Evolutionary conservation across 2,329 filamentous ascomycete species (phyloP), one percentile per base, ranked within the genome.

Genomic region (Trichoderma pleuroti): DNA sequence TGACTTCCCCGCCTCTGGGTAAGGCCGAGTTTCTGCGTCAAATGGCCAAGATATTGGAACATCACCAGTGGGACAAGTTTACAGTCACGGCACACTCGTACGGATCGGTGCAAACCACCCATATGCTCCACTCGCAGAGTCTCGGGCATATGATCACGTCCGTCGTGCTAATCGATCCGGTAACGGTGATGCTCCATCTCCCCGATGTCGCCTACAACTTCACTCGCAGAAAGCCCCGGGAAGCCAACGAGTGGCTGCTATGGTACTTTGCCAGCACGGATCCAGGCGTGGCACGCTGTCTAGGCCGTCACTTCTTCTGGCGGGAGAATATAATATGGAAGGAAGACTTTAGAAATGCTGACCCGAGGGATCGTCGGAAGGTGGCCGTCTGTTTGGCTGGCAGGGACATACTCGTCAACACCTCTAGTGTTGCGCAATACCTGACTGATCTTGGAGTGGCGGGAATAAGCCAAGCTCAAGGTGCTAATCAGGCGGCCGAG

Each of bases 121-220:
- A 92, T 75, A 83, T 92, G 64, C 81, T 93, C 14, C 84, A 84
- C 30, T 82, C 84, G 28, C 78, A 83, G 1, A 74, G 73, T 1
- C 77, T 90, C 1, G 80, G 84, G 42, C 77, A 86, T 3, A 84
- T 88, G 16, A 83, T 91, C 18, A 83, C 76, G 8, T 82, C 82
- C 1, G 75, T 82, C 7, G 78, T 86, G 28, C 80, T 87, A 49
- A 80, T 87, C 66, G 86, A 93, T 76, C 91, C 91, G 0, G 88
- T 93, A 11, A 88, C 86, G 28, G 85, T 93, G 68, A 80, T 92
- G 69, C 83, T 93, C 39, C 91, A 93, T 77, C 83, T 91, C 42
- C 91, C 91, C 1, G 85, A 91, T 72, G 89, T 93, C 36, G 89
- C 90, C 12, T 92, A 89, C 82, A 93, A 93, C 79, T 93, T 93